Evolutionary conservation across 164 flowering plant species (phyloP).

Genomic region (Kingdonia uniflora): DNA sequence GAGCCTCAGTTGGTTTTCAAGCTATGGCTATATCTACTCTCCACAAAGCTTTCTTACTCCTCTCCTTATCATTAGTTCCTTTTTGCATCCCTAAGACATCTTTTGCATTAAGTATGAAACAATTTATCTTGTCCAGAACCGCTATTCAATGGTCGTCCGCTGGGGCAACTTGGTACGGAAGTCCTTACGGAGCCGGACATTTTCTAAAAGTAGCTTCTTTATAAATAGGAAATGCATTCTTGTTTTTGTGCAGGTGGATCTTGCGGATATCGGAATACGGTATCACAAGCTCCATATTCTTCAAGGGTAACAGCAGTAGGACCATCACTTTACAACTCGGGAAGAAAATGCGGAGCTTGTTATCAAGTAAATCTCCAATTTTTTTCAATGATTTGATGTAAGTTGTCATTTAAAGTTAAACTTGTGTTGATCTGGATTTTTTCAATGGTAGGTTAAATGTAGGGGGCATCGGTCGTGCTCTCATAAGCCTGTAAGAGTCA

Average conservation of each 20-base stretch:
- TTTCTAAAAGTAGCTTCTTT: neutral
- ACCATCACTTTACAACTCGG: slow-evolving; percentile 31
- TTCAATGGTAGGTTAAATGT: slow-evolving; percentile 38
- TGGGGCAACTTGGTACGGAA: slow-evolving; percentile 56
- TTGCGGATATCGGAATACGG: slow-evolving; percentile 45
- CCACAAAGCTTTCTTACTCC: neutral
- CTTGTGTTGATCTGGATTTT: no score
- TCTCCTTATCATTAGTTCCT: neutral
- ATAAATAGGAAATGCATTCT: no score
- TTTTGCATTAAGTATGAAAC: no score
- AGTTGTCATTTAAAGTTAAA: no score
- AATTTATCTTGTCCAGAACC: slow-evolving; percentile 11
- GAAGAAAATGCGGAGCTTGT: slow-evolving; percentile 59
- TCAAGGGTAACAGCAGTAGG: slow-evolving; percentile 42
- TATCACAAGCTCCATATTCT: slow-evolving; percentile 33
- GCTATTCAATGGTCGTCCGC: slow-evolving; percentile 28
- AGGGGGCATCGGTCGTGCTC: slow-evolving; percentile 34
- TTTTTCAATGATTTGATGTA: no score
- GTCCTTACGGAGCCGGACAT: slow-evolving; percentile 42
- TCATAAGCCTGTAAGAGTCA: slow-evolving; percentile 39
- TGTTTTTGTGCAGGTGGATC: slow-evolving; percentile 48
- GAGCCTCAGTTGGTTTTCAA: neutral
- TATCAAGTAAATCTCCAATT: slow-evolving; percentile 35
- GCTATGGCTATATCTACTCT: slow-evolving; percentile 1
- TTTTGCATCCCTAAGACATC: no score